Percentiles rank a stretch among this genome's conserved stretches.
These are phyloP conservation scores for Ramaria sp. DNA, from an alignment of 768 basidiomycete species.

Conservation along the genomic window DNA sequence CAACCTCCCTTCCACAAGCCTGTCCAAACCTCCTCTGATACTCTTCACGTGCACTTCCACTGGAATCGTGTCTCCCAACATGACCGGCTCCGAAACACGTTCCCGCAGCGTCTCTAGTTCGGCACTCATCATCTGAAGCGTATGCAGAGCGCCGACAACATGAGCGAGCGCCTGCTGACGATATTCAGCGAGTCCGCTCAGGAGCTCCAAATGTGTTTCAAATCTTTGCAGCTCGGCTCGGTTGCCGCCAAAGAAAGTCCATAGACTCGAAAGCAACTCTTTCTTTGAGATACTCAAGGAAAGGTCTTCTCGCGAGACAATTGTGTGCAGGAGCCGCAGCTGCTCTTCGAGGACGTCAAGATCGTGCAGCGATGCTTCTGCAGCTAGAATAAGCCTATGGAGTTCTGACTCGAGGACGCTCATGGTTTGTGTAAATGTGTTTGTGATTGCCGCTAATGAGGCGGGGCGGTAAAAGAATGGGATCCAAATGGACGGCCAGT, in stretches of 20 bases:
- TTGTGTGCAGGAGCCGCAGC: constrained; percentile 43
- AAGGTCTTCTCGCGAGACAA: constrained; percentile 47
- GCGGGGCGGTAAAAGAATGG: constrained; percentile 22
- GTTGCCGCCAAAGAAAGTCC: constrained; percentile 63
- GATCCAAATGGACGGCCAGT: constrained; percentile 17
- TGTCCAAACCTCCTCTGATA: constrained; percentile 51
- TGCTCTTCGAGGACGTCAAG: constrained; percentile 54
- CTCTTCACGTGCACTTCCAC: constrained; percentile 69
- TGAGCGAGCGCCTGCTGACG: constrained; percentile 51
- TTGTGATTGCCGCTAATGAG: constrained; percentile 32
- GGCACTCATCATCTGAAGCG: constrained; percentile 50
- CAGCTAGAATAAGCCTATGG: constrained; percentile 52
- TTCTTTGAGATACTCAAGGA: constrained; percentile 32
- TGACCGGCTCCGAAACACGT: constrained; percentile 55
- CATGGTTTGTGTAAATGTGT: constrained; percentile 56
- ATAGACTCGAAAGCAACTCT: constrained; percentile 52
- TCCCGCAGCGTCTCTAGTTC: constrained; percentile 73
- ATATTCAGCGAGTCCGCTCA: constrained; percentile 45
- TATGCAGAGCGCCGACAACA: constrained; percentile 53
- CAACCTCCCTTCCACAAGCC: constrained; percentile 45
- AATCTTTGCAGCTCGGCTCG: constrained; percentile 34
- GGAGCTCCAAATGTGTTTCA: constrained; percentile 38
- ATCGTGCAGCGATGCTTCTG: constrained; percentile 41
- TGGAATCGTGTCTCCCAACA: constrained; percentile 45
- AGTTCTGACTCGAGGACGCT: constrained; percentile 40